Percentiles rank a stretch among this genome's conserved stretches.
Conservation (phyloP, 176 grass and related monocot species). For the Musa acuminata region DNA sequence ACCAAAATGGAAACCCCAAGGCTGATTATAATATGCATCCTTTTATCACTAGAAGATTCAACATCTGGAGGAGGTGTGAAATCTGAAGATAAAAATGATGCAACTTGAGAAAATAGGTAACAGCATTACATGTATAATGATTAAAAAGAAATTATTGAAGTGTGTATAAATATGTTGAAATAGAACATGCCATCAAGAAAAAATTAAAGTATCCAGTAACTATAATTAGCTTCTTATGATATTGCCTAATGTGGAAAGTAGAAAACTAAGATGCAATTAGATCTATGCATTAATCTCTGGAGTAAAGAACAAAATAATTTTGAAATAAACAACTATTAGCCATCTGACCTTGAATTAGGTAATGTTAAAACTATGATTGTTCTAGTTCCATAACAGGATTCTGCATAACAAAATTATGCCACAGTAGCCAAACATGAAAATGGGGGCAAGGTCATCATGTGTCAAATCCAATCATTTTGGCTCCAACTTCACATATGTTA, state of each 20-base stretch:
- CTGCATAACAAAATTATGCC: neutral
- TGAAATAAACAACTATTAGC: neutral
- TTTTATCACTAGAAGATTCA: conserved; percentile 16
- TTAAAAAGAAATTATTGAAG: neutral
- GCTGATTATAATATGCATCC: conserved; percentile 21
- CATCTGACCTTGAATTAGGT: neutral
- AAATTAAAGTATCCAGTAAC: neutral
- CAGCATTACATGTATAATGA: neutral
- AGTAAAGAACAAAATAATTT: neutral
- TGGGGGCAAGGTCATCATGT: neutral
- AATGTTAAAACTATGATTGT: neutral
- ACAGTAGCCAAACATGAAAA: neutral
- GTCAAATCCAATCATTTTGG: neutral
- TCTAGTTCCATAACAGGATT: neutral
- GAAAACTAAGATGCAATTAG: conserved; percentile 1
- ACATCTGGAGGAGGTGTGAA: conserved; percentile 22
- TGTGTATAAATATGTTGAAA: neutral
- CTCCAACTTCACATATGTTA: neutral
- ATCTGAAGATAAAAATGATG: conserved; percentile 37
- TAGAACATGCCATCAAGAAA: neutral
- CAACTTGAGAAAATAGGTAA: conserved; percentile 30
- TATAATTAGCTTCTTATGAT: neutral
- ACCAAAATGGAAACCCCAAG: conserved; percentile 39
- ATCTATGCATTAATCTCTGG: neutral
- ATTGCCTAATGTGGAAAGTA: neutral